Base-by-base conservation (phyloP, 768 basidiomycete genomes). In the Leucocoprinus leucothites region DNA sequence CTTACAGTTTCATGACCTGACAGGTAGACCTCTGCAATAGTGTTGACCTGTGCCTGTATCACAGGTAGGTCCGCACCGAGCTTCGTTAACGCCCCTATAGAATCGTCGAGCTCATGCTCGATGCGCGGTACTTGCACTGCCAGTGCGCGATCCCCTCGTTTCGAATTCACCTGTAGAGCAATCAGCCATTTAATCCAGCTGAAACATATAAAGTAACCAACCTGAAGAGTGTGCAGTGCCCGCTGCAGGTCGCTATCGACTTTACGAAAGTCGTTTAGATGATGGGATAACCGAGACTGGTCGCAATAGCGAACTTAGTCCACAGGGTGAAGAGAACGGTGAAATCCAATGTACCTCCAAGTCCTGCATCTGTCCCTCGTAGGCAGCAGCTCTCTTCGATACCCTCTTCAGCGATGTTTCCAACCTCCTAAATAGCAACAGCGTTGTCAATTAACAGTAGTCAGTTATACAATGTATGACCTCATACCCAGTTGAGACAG, bases 181-280 rank as follows among this genome's bases (percentile, higher is more conserved):
- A 51, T 57, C 48, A 56, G 45, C 47, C 50, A 3, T 46, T 49
- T 25, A 24, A 46, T 28, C 18, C 14, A 19, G 35, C 2, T 24
- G 46, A 21, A 47, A 48, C 36, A 31, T 4, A 35, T 24, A 24
- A 19, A 40, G 28, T 16, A 3, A 47, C 77, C 54, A 31, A 86
- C 89, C 63, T 85, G 80, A 28, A 91, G 73, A 46, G 77, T 78
- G 58, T 71, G 74, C 51, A 82, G 79, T 3, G 86, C 80, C 50
- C 87, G 87, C 58, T 83, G 82, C 31, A 91, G 74, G 22, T 83
- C 77, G 57, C 79, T 79, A 60, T 91, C 86, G 58, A 91, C 84
- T 16, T 85, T 84, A 51, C 86, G 75, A 52, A 89, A 89, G 64
- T 90, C 90, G 62, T 84, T 84, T 52, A 91, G 71, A 64, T 84